A percentile compares a stretch with the other conserved stretches of the same genome.
These are phyloP conservation scores for Clarireedia paspali DNA, from an alignment of 2,329 filamentous ascomycete genomes.

Conservation along the genomic window DNA sequence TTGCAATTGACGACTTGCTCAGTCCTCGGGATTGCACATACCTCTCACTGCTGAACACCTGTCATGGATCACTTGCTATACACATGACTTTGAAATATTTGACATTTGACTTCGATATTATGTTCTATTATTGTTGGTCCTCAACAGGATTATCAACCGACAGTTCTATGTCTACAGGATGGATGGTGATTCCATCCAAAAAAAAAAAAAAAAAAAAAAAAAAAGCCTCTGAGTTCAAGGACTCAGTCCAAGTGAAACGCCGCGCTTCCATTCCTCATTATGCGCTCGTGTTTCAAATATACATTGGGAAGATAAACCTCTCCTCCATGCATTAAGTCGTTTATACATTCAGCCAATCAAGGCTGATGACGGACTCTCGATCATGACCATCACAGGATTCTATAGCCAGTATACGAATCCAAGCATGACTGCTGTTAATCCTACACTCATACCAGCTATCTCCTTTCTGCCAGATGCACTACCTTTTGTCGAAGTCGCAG, in stretches of 20 bases:
- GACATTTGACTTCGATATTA: not conserved
- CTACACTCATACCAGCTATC: conserved; percentile 42
- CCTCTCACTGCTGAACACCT: not conserved
- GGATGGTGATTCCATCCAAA: not conserved
- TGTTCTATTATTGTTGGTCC: not conserved
- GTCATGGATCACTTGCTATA: not conserved
- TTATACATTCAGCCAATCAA: conserved; percentile 10
- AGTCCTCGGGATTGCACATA: not conserved
- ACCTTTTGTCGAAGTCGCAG: conserved; percentile 31
- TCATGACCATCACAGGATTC: conserved; percentile 12
- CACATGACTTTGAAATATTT: not conserved
- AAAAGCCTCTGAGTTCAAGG: not conserved
- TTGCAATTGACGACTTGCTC: no score
- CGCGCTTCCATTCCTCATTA: conserved; percentile 19
- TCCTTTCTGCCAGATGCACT: conserved; percentile 39
- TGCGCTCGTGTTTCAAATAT: conserved; percentile 14
- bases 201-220: not conserved
- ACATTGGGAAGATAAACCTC: not conserved
- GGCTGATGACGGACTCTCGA: not conserved
- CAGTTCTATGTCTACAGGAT: not conserved
- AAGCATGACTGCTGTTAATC: conserved; percentile 43
- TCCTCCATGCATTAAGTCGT: conserved; percentile 8
- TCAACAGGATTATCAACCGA: not conserved
- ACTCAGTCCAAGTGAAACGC: conserved; percentile 12
- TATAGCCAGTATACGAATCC: conserved; percentile 44